These are phyloP conservation scores for Ustilago cynodontis DNA, from an alignment of 1,284 basidiomycete genomes.

Conservation along the genomic window DNA sequence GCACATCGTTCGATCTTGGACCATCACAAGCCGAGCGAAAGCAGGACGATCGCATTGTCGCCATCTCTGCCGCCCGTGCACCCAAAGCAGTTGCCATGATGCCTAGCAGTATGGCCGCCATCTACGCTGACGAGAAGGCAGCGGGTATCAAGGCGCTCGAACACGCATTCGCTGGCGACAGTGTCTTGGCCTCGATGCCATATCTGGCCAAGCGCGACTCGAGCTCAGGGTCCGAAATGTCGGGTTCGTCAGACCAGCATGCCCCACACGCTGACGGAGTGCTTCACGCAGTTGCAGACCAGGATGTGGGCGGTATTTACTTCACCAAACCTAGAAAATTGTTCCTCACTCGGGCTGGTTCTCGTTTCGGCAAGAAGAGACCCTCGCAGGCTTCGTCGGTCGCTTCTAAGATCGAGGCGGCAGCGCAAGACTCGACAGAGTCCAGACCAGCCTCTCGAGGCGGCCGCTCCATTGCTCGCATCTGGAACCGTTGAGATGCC, in stretches of 20 bases:
- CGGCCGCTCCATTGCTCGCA: constrained; percentile 24
- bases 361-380: constrained; percentile 32
- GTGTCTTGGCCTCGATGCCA: constrained; percentile 38
- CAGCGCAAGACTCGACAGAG: neutral
- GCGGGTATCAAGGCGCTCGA: constrained; percentile 35
- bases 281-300: constrained; percentile 24
- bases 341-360: constrained; percentile 23
- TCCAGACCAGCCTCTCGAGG: constrained; percentile 12
- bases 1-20: constrained; percentile 30
- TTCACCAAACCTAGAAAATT: constrained; percentile 24
- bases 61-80: neutral
- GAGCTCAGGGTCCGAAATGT: constrained; percentile 38
- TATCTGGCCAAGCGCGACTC: constrained; percentile 41
- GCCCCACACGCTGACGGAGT: constrained; percentile 11
- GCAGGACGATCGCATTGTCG: neutral
- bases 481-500: constrained; percentile 22
- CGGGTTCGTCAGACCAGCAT: constrained; percentile 41
- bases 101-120: constrained; percentile 16
- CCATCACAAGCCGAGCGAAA: constrained; percentile 7
- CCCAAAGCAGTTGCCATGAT: constrained; percentile 7
- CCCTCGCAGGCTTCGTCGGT: neutral
- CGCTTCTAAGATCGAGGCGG: constrained; percentile 5
- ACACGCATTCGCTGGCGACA: constrained; percentile 29
- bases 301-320: constrained; percentile 32
- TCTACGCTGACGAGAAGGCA: constrained; percentile 33